Conservation (phyloP, 2,329 filamentous ascomycete genomes). For the Penicillium polonicum region DNA sequence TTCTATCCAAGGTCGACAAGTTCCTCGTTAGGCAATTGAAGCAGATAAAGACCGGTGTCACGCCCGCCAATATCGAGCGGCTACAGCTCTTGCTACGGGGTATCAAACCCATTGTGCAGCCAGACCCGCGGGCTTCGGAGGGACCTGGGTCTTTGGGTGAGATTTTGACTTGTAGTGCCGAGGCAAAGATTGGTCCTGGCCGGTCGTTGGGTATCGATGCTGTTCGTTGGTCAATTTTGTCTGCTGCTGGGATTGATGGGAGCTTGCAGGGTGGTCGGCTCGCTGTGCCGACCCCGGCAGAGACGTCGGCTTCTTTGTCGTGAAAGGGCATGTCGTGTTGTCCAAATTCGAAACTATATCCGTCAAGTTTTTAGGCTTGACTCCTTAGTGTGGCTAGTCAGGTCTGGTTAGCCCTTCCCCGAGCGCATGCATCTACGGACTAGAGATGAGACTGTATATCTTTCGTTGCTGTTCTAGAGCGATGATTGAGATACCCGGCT, state of each 20-base stretch:
- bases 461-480: neutral
- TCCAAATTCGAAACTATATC: neutral
- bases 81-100: conserved; percentile 43
- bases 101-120: conserved; percentile 45
- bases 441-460: neutral
- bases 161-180: conserved; percentile 58
- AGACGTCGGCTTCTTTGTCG: neutral
- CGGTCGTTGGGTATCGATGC: conserved; percentile 60
- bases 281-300: conserved; percentile 3
- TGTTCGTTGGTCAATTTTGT: conserved; percentile 63
- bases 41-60: conserved; percentile 34
- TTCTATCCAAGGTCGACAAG: conserved; percentile 66
- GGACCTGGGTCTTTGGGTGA: conserved; percentile 54
- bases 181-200: conserved; percentile 48
- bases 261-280: conserved; percentile 28
- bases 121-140: conserved; percentile 39
- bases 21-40: conserved; percentile 43
- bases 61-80: conserved; percentile 27
- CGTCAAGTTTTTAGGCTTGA: neutral
- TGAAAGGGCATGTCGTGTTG: neutral
- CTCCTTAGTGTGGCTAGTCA: neutral
- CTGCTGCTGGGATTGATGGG: conserved; percentile 58
- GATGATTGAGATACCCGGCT: neutral
- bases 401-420: neutral
- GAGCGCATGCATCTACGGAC: neutral